Evolutionary conservation across 306 rosid genomes (phyloP), one percentile per base, ranked within the genome.

Genomic region (Sophora flavescens): DNA sequence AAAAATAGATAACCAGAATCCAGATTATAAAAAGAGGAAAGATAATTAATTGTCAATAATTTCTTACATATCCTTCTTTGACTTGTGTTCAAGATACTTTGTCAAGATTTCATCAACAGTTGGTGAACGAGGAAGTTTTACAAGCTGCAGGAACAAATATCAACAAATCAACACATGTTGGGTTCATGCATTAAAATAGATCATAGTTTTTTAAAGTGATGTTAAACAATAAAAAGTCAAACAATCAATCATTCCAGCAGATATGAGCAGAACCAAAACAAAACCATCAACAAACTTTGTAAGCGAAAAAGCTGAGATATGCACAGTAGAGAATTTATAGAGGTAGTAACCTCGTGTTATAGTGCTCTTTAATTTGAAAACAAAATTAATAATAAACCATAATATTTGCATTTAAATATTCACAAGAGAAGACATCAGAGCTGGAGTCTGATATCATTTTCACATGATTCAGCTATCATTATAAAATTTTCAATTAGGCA

Each of bases 111-210:
- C 98, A 87, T 96, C 99, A 62, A 96, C 90, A 17, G 97, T 90
- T 36, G 99, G 99, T n/a, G 98, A 87, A 33, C 99, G 93, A 30
- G 99, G 99, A 86, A 96, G 99, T 56, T 86, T 91, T 68, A 96
- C 97, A 63, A 96, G 90, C 99, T 96, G 89, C 83, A 84, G 80
- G 80, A 12, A 67, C 77, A 76, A 70, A 74, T 36, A 52, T 72
- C 59, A 76, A 64, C 42, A 56, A 68, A 73, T 78, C 58, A 76
- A 74, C 53, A 78, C 64, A 61, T 67, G 60, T 12, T 56, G 67
- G 13, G 68, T 6, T 72, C 47, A 52, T 32, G 45, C 65, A 26
- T 63, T 38, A 68, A 59, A 45, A 69, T 64, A 44, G 42, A 48
- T 0, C 53, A 68, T 13, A 5, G 17, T 33, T 69, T 74, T 63